Conservation (phyloP, 2,329 filamentous ascomycete genomes). For the Aureobasidium vineae region DNA sequence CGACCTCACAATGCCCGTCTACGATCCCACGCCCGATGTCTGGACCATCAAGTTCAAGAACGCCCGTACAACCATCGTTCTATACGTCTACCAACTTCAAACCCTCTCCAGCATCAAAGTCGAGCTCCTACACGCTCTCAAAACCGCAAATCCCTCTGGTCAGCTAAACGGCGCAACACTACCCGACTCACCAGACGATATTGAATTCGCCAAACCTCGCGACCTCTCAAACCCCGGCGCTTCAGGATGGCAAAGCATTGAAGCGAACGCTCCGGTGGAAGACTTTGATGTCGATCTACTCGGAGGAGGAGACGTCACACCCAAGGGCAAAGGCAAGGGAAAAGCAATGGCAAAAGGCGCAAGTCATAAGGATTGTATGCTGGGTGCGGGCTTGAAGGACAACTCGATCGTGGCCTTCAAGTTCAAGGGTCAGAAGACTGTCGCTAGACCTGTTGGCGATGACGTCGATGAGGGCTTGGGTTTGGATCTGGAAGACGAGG, state of each 20-base stretch:
- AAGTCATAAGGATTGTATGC: slow-evolving; percentile 43
- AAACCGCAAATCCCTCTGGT: slow-evolving; percentile 41
- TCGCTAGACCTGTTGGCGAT: not conserved
- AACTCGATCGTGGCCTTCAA: slow-evolving; percentile 40
- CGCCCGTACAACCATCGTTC: slow-evolving; percentile 47
- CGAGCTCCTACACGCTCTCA: slow-evolving; percentile 44
- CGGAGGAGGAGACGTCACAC: slow-evolving; percentile 27
- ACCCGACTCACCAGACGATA: slow-evolving; percentile 41
- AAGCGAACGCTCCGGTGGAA: slow-evolving; percentile 29
- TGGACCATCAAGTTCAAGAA: slow-evolving; percentile 50
- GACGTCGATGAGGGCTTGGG: slow-evolving; percentile 32
- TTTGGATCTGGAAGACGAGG: slow-evolving; percentile 28
- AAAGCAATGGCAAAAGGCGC: slow-evolving; percentile 35
- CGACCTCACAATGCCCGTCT: slow-evolving; percentile 29
- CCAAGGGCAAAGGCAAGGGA: slow-evolving; percentile 43
- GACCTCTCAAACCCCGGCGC: slow-evolving; percentile 42
- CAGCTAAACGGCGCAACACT: slow-evolving; percentile 40
- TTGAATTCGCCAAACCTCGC: slow-evolving; percentile 44
- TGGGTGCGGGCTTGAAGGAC: slow-evolving; percentile 38
- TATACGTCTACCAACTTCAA: slow-evolving; percentile 47
- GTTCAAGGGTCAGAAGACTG: slow-evolving; percentile 30
- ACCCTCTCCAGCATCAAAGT: slow-evolving; percentile 44
- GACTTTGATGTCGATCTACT: slow-evolving; percentile 35
- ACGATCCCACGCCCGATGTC: slow-evolving; percentile 35
- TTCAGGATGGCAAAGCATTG: slow-evolving; percentile 44